These are phyloP conservation scores for Xylaria sp. DNA, from an alignment of 2,329 filamentous ascomycete species.

Conservation along the genomic window DNA sequence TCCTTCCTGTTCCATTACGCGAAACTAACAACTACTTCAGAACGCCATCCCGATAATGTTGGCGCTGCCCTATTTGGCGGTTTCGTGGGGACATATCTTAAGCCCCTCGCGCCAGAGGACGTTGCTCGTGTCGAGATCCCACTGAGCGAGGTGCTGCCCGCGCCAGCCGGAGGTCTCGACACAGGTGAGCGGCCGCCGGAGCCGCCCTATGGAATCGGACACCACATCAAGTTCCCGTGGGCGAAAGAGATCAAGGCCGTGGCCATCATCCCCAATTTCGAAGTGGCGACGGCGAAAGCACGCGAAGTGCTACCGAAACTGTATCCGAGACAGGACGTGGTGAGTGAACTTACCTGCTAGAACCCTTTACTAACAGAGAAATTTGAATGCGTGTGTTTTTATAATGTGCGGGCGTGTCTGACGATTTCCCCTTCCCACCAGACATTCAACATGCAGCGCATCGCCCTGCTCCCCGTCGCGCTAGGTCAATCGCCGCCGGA, in stretches of 20 bases:
- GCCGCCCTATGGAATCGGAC: constrained; percentile 91
- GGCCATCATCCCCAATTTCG: constrained; percentile 94
- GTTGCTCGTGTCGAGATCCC: constrained; percentile 93
- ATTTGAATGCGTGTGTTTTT: neutral
- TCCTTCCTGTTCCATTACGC: neutral
- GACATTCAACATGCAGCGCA: constrained; percentile 93
- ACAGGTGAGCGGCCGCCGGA: constrained; percentile 87
- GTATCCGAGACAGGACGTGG: constrained; percentile 85
- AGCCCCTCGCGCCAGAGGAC: constrained; percentile 89
- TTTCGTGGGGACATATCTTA: constrained; percentile 96
- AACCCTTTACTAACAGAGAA: neutral
- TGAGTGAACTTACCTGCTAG: constrained; percentile 56
- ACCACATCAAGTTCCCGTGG: constrained; percentile 97
- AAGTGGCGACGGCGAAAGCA: constrained; percentile 93
- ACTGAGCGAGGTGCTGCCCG: constrained; percentile 89
- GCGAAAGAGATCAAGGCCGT: constrained; percentile 95
- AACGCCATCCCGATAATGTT: constrained; percentile 93
- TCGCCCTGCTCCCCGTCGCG: constrained; percentile 89
- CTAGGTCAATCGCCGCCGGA: constrained; percentile 91
- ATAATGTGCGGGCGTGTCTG: constrained; percentile 8
- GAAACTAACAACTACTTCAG: constrained; percentile 50
- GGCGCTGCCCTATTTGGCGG: constrained; percentile 95
- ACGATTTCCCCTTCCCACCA: constrained; percentile 44
- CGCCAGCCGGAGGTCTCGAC: constrained; percentile 89
- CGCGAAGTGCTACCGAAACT: constrained; percentile 83